Conservation (phyloP, 2,329 filamentous ascomycete species). For the Diaporthe sp. region DNA sequence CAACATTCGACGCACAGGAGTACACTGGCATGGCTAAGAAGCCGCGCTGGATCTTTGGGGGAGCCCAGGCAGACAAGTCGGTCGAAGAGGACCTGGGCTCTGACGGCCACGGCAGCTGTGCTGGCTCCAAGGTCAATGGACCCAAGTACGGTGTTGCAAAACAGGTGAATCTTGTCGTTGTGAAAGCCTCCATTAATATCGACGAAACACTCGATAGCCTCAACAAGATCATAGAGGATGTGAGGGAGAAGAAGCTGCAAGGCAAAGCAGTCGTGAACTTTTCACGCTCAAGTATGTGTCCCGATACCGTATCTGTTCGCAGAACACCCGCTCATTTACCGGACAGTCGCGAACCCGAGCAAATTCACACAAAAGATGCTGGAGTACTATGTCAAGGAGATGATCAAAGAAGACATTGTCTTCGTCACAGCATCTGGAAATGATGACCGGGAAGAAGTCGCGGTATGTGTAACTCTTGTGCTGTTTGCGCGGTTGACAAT, state of each 20-base stretch:
- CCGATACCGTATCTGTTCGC: accelerated
- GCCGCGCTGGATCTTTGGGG: slow-evolving; percentile 13
- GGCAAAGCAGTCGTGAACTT: slow-evolving; percentile 24
- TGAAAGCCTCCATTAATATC: slow-evolving; percentile 8
- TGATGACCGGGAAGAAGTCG: slow-evolving; percentile 25
- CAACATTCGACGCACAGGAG: not conserved
- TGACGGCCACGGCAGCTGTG: slow-evolving; percentile 25
- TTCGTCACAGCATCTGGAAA: slow-evolving; percentile 10
- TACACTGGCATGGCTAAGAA: slow-evolving; percentile 22
- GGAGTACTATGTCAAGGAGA: slow-evolving; percentile 2
- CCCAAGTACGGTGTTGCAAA: slow-evolving; percentile 16
- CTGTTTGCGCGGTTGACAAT: not conserved
- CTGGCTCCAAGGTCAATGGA: slow-evolving; percentile 22
- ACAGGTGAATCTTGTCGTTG: slow-evolving; percentile 15
- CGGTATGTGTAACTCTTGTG: not conserved
- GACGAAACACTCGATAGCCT: slow-evolving; percentile 8
- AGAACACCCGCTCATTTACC: not conserved
- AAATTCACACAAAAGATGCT: slow-evolving; percentile 18
- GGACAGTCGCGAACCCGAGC: not conserved
- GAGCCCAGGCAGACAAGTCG: slow-evolving; percentile 6
- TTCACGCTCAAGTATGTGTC: not conserved
- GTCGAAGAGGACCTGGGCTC: slow-evolving; percentile 18
- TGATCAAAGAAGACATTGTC: slow-evolving; percentile 17
- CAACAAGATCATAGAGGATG: slow-evolving; percentile 1
- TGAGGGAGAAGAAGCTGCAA: slow-evolving; percentile 7